Evolutionary conservation across 371 early-diverging fungal species (phyloP).

Genomic region (Cokeromyces recurvatus): DNA sequence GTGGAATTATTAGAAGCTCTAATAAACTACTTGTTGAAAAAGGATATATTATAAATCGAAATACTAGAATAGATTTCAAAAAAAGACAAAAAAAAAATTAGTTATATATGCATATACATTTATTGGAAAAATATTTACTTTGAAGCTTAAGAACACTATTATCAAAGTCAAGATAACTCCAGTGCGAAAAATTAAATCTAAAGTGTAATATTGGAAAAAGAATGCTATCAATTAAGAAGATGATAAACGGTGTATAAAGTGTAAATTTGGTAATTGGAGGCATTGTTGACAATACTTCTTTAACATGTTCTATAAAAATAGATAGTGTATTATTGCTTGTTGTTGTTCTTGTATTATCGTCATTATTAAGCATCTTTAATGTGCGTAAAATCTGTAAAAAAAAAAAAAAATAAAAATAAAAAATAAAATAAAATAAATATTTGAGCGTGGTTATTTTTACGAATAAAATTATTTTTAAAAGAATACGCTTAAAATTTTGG

Average conservation of each 20-base stretch:
- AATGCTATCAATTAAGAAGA: constrained; percentile 9
- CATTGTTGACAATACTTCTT: constrained; percentile 6
- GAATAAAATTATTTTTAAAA: no score
- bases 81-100: background rate
- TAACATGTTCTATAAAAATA: constrained; percentile 15
- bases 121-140: constrained; percentile 1
- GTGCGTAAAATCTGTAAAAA: no score
- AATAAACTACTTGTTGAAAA: constrained; percentile 9
- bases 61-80: constrained; percentile 1
- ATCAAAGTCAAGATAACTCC: constrained; percentile 6
- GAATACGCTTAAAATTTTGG: no score
- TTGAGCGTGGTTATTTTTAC: no score
- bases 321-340: constrained; percentile 3
- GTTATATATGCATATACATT: background rate
- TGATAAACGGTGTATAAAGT: constrained; percentile 2
- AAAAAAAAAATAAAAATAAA: no score
- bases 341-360: no score
- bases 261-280: constrained; percentile 15
- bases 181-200: constrained; percentile 1
- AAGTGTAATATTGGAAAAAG: background rate
- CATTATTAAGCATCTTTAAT: no score
- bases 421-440: no score
- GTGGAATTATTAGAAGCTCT: constrained; percentile 1
- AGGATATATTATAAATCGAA: constrained; percentile 16
- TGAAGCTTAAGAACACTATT: background rate